Evolutionary conservation across 2,329 filamentous ascomycete species (phyloP), one percentile per base, ranked within the genome.

Genomic region (Sphaerulina vaccinii): DNA sequence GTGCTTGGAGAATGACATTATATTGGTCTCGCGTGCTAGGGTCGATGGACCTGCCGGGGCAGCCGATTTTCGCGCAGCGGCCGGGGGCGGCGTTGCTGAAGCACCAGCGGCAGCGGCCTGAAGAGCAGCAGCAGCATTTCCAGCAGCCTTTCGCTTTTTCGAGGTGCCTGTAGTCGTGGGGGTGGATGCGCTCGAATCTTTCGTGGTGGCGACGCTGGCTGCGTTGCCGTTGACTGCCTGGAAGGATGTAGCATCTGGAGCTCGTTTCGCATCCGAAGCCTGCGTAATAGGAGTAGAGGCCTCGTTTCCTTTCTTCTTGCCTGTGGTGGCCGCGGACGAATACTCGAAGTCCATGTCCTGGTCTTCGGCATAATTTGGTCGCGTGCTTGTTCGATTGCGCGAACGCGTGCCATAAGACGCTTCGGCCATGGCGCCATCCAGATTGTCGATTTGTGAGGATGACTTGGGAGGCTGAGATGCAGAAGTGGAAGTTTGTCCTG

Each of bases 331-430:
- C 54, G 62, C 70, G 55, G 71, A 68, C 41, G 71, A 68, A 62
- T 79, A 81, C 65, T 96, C 92, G 69, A 90, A 89, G 68, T 97
- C 93, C 71, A 88, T 84, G 65, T 97, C 92, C 62, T 91, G 79
- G 71, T 96, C 92, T 73, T 99, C 93, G 44, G 93, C 92, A 72
- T 99, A 99, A 73, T 99, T 99, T 60, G 87, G 85, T 62, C 93
- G 87, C 62, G 87, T 80, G 61, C 81, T 83, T 65, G 82, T 85
- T 66, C 91, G 86, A 72, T 95, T 95, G 67, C 90, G 86, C 72
- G 95, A 95, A 70, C 93, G 87, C 69, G 93, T 99, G 66, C 92
- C 92, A 72, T 99, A 41, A 84, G 85, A 62, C 83, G 86, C 38
- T 33, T 66, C 66, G 35, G 58, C 51, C 58, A 63, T 62, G 36